A percentile compares a stretch with the other conserved stretches of the same genome.
phyloP scores from a whole-genome alignment of 2,329 filamentous ascomycete genomes.

The Xylariaceae sp. region DNA sequence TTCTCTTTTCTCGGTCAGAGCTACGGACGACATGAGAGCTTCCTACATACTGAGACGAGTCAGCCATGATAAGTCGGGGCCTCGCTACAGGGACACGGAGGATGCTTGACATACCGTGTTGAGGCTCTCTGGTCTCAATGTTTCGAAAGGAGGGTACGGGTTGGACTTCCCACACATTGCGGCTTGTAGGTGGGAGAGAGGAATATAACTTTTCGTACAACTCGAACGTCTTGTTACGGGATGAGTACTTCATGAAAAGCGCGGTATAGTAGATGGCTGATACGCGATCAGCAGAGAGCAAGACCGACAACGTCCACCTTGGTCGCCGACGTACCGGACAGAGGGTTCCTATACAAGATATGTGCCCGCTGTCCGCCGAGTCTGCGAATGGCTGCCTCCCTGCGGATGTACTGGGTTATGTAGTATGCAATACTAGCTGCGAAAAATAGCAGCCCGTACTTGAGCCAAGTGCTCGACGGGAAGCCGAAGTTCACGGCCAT shows the following conservation, averaged over 20 bases:
- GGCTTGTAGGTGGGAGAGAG: constrained; percentile 2
- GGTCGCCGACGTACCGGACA: not conserved
- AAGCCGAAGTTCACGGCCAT: too few species aligned
- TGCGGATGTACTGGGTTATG: constrained; percentile 1
- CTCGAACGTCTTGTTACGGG: constrained; percentile 6
- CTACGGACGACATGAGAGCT: too few species aligned
- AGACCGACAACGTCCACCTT: not conserved
- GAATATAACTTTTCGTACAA: not conserved
- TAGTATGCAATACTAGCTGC: constrained; percentile 1
- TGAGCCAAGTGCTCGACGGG: too few species aligned
- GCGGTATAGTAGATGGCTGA: too few species aligned
- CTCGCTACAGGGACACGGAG: too few species aligned
- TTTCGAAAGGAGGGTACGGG: constrained; percentile 5
- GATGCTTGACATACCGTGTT: too few species aligned
- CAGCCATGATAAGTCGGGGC: too few species aligned
- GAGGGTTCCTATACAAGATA: not conserved
- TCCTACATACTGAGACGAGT: too few species aligned
- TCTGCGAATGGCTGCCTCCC: constrained; percentile 9
- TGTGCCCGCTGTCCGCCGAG: constrained; percentile 8
- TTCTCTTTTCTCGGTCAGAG: too few species aligned
- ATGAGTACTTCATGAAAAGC: constrained; percentile 5
- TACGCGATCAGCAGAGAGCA: too few species aligned
- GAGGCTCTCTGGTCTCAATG: constrained; percentile 37
- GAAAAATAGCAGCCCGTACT: not conserved
- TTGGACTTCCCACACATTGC: constrained; percentile 8